phyloP scores from a whole-genome alignment of 345 rosid species.

The Toxicodendron radicans region DNA sequence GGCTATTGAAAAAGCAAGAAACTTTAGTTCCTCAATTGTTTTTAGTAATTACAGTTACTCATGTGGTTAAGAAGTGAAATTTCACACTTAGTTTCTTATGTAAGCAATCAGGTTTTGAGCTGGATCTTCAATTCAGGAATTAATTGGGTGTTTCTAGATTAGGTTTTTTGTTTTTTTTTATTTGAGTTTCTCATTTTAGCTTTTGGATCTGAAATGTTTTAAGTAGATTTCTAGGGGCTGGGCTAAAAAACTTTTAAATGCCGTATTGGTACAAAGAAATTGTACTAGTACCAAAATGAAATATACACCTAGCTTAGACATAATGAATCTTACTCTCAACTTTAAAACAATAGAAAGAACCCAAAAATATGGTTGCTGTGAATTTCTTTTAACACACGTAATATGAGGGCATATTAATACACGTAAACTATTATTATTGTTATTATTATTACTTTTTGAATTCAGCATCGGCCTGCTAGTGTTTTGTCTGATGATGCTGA shows the following conservation, averaged over 20 bases:
- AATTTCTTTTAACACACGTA: too few species aligned
- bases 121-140: neutral
- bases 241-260: too few species aligned
- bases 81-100: neutral
- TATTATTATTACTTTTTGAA: neutral
- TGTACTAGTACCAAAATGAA: too few species aligned
- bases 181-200: neutral
- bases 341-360: too few species aligned
- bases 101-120: neutral
- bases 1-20: neutral
- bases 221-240: too few species aligned
- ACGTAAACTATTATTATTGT: too few species aligned
- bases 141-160: neutral
- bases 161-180: neutral
- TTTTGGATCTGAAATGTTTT: neutral
- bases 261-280: too few species aligned
- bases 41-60: neutral
- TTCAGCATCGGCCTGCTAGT: too few species aligned
- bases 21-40: neutral
- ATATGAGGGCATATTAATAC: neutral
- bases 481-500: too few species aligned
- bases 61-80: neutral
- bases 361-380: too few species aligned
- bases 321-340: too few species aligned
- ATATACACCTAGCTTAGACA: too few species aligned